Conservation (phyloP, 495 filamentous ascomycete genomes). For the Aspergillus heteromorphus region DNA sequence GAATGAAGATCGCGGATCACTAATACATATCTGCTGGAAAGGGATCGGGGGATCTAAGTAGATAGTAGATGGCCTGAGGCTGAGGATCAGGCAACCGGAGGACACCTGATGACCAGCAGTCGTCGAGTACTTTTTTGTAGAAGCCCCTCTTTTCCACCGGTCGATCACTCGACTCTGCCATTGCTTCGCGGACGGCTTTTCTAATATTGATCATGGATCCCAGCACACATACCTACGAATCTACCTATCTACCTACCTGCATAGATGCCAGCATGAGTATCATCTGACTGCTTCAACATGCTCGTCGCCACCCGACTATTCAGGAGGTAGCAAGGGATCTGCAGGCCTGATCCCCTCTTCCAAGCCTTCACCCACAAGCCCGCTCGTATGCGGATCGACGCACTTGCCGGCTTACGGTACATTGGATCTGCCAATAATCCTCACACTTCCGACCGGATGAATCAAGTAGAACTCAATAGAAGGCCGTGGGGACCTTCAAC, state of each 20-base stretch:
- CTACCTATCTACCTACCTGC: too few relatives aligned
- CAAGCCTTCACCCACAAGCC: neutral
- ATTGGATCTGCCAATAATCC: neutral
- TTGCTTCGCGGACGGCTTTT: neutral
- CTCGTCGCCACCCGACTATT: neutral
- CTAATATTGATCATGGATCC: neutral
- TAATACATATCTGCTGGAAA: too few relatives aligned
- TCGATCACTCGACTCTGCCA: neutral
- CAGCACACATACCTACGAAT: too few relatives aligned
- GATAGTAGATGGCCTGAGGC: conserved; percentile 2
- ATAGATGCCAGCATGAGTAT: neutral
- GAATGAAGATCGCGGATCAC: neutral
- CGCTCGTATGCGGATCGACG: neutral
- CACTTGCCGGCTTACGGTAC: neutral
- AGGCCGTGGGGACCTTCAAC: neutral
- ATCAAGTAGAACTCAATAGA: too few relatives aligned
- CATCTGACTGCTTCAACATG: neutral
- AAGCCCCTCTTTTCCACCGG: neutral
- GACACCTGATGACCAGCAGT: neutral
- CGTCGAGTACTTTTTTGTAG: too few relatives aligned
- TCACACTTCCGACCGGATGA: too few relatives aligned
- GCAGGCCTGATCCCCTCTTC: neutral
- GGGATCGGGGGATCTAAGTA: neutral
- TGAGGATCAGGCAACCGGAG: neutral
- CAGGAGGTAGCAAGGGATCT: conserved; percentile 1